A percentile compares a stretch with the other conserved stretches of the same genome.
Evolutionary conservation across 305 asterid genomes (phyloP).

Genomic region (Solanum hybrid): DNA sequence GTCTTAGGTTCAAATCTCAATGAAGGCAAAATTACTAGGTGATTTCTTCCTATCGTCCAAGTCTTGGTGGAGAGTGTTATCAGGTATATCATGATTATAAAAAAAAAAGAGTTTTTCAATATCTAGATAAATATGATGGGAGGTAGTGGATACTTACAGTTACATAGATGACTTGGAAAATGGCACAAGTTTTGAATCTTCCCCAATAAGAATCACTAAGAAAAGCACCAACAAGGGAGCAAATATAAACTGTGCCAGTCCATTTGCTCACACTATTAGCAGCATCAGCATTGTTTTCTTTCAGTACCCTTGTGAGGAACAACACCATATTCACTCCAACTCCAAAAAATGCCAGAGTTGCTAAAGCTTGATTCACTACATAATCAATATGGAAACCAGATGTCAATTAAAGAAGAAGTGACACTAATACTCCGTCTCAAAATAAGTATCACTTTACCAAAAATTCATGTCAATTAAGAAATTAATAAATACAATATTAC

Average conservation of each 20-base stretch:
- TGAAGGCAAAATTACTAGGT: background rate
- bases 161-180: slow-evolving; percentile 79
- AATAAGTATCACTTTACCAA: too few relatives aligned
- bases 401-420: background rate
- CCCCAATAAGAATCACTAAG: slow-evolving; percentile 98
- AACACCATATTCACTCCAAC: slow-evolving; percentile 91
- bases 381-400: background rate
- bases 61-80: background rate
- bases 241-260: slow-evolving; percentile 96
- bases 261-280: slow-evolving; percentile 96
- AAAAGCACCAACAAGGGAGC: slow-evolving; percentile 94
- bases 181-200: slow-evolving; percentile 83
- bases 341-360: slow-evolving; percentile 92
- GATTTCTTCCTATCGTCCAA: background rate
- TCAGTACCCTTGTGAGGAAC: slow-evolving; percentile 76
- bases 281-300: slow-evolving; percentile 83
- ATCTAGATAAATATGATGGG: background rate
- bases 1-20: background rate
- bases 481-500: background rate
- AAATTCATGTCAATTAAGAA: background rate
- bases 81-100: background rate
- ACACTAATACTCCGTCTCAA: background rate
- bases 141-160: slow-evolving; percentile 32
- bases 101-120: background rate
- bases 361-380: slow-evolving; percentile 93